Percentiles rank a stretch among this genome's conserved stretches.
These are phyloP conservation scores for Gnomoniopsis smithogilvyi DNA, from an alignment of 2,329 filamentous ascomycete species.

Conservation along the genomic window DNA sequence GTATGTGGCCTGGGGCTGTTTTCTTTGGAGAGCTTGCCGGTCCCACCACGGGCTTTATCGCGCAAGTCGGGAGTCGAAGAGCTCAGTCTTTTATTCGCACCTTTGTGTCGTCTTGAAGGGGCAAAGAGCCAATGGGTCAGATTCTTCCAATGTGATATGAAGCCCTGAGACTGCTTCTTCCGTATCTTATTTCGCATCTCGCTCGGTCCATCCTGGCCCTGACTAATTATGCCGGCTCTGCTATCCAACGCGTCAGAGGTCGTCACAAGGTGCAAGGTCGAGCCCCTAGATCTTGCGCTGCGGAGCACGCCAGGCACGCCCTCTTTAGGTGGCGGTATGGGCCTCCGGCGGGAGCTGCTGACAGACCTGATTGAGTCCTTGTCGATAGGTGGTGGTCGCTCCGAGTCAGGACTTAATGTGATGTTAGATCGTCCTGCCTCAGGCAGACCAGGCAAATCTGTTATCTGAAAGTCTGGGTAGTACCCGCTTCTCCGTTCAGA, in stretches of 20 bases:
- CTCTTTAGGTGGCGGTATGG: slow-evolving; percentile 85
- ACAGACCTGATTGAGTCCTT: slow-evolving; percentile 74
- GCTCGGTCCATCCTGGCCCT: slow-evolving; percentile 20
- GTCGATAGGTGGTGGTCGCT: slow-evolving; percentile 62
- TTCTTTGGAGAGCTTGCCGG: slow-evolving; percentile 45
- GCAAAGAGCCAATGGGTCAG: slow-evolving; percentile 64
- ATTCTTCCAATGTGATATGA: slow-evolving; percentile 60
- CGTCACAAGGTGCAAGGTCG: slow-evolving; percentile 82
- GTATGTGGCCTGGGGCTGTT: slow-evolving; percentile 58
- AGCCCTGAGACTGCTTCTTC: slow-evolving; percentile 56
- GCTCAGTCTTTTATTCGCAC: slow-evolving; percentile 48
- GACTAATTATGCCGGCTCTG: slow-evolving; percentile 23
- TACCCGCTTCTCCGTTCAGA: slow-evolving; percentile 72
- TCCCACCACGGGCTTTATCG: slow-evolving; percentile 42
- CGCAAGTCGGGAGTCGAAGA: slow-evolving; percentile 59
- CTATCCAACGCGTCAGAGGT: slow-evolving; percentile 49
- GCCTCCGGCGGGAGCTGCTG: slow-evolving; percentile 72
- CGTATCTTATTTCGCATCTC: slow-evolving; percentile 44
- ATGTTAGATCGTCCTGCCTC: slow-evolving; percentile 51
- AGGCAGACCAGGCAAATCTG: slow-evolving; percentile 74
- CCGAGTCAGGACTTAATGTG: slow-evolving; percentile 41
- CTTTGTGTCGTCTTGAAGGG: slow-evolving; percentile 49
- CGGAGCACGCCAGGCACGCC: slow-evolving; percentile 58
- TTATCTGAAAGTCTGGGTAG: slow-evolving; percentile 59
- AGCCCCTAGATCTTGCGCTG: slow-evolving; percentile 72